phyloP scores from a whole-genome alignment of 306 rosid genomes.

The Potentilla sterilis region DNA sequence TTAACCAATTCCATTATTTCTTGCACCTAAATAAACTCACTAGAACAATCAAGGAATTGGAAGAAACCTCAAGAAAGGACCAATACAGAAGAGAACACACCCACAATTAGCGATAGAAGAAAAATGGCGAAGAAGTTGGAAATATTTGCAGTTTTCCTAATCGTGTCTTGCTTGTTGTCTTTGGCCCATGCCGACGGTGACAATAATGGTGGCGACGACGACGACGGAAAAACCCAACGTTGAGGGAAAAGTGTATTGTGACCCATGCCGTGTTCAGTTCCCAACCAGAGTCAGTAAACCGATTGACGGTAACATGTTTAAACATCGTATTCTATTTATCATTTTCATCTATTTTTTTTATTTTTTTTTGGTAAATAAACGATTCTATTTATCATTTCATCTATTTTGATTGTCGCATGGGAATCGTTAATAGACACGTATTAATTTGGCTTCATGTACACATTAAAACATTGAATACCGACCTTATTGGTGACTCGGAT shows the following conservation, averaged over 20 bases:
- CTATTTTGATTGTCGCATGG: background rate
- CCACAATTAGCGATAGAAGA: background rate
- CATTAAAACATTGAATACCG: background rate
- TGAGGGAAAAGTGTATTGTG: slow-evolving; percentile 48
- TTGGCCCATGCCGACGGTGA: background rate
- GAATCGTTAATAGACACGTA: background rate
- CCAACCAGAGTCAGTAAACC: background rate
- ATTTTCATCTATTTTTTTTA: background rate
- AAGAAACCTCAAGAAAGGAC: background rate
- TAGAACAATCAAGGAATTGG: background rate
- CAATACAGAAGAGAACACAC: slow-evolving; percentile 15
- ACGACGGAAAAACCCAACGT: background rate
- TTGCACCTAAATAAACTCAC: background rate
- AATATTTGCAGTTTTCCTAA: slow-evolving; percentile 18
- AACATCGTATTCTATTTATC: background rate
- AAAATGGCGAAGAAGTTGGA: slow-evolving; percentile 34
- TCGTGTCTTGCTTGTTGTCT: slow-evolving; percentile 29
- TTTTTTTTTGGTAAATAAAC: no score
- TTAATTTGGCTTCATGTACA: background rate
- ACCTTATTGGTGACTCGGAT: background rate
- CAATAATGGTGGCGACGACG: background rate
- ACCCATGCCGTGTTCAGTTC: slow-evolving; percentile 50
- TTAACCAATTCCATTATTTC: background rate
- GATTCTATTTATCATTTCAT: background rate
- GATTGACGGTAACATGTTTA: background rate